phyloP scores from a whole-genome alignment of 441 rosid species.

The Biscutella laevigata region DNA sequence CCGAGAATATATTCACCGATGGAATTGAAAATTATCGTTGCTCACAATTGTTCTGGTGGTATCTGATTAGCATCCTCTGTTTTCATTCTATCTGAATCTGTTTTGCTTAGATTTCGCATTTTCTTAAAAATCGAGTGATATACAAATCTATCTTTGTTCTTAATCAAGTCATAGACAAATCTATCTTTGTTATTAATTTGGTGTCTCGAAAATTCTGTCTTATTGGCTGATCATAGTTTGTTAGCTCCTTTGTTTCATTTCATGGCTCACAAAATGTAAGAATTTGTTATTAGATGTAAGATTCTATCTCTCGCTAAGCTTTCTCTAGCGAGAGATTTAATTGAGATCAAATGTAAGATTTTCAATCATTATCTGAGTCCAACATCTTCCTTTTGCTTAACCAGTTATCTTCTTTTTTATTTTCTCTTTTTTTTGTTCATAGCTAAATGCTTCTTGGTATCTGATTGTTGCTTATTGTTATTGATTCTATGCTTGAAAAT shows the following conservation, averaged over 20 bases:
- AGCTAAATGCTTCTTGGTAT: background rate
- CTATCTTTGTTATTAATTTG: too few species aligned
- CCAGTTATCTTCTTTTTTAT: background rate
- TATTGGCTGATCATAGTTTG: background rate
- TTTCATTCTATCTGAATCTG: background rate
- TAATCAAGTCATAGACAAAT: background rate
- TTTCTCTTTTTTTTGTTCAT: background rate
- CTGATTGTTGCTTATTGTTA: background rate
- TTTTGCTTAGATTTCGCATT: background rate
- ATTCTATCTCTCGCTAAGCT: too few species aligned
- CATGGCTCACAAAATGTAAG: background rate
- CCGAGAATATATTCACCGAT: background rate
- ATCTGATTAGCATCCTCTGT: too few species aligned
- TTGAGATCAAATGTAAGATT: background rate
- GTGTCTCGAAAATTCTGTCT: background rate
- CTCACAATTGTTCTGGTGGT: too few species aligned
- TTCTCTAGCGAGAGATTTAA: background rate
- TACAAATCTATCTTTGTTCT: too few species aligned
- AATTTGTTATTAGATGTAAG: too few species aligned
- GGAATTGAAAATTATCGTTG: background rate
- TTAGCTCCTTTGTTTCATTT: background rate
- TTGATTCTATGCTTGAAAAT: background rate
- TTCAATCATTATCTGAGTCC: background rate
- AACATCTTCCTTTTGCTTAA: background rate
- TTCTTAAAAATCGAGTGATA: too few species aligned